Percentiles rank a stretch among this genome's conserved stretches.
Conservation (phyloP, 768 basidiomycete genomes). For the Tremella yokohamensis region DNA sequence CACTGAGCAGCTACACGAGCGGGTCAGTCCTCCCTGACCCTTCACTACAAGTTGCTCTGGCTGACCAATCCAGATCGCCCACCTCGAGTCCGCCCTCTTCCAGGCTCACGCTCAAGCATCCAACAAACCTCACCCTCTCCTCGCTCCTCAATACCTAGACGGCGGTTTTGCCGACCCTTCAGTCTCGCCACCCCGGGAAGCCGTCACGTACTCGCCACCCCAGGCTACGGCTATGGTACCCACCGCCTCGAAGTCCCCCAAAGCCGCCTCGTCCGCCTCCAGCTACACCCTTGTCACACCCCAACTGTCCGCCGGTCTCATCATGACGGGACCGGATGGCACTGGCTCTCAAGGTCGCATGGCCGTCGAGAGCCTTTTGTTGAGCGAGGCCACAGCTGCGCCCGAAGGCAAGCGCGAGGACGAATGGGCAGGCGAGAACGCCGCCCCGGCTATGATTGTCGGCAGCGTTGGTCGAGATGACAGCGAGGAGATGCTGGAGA, state of each 20-base stretch:
- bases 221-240: background rate
- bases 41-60: no score
- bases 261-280: conserved; percentile 9
- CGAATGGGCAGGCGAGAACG: conserved; percentile 45
- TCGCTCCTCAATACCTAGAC: conserved; percentile 36
- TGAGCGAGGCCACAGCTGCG: conserved; percentile 33
- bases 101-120: conserved; percentile 21
- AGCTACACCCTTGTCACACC: conserved; percentile 8
- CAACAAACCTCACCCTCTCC: conserved; percentile 27
- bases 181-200: conserved; percentile 8
- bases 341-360: conserved; percentile 28
- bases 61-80: conserved; percentile 24
- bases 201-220: conserved; percentile 9
- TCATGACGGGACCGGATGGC: background rate
- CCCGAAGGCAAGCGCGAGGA: conserved; percentile 37
- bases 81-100: conserved; percentile 41
- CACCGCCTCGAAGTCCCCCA: conserved; percentile 13
- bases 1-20: conserved; percentile 42
- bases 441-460: conserved; percentile 44
- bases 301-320: conserved; percentile 1
- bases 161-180: conserved; percentile 24
- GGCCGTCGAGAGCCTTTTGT: conserved; percentile 36
- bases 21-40: conserved; percentile 10
- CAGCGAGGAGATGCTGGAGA: conserved; percentile 22
- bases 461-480: conserved; percentile 23